A percentile compares a stretch with the other conserved stretches of the same genome.
Evolutionary conservation across 2,329 filamentous ascomycete species (phyloP).

Genomic region (Cladosporium velox): DNA sequence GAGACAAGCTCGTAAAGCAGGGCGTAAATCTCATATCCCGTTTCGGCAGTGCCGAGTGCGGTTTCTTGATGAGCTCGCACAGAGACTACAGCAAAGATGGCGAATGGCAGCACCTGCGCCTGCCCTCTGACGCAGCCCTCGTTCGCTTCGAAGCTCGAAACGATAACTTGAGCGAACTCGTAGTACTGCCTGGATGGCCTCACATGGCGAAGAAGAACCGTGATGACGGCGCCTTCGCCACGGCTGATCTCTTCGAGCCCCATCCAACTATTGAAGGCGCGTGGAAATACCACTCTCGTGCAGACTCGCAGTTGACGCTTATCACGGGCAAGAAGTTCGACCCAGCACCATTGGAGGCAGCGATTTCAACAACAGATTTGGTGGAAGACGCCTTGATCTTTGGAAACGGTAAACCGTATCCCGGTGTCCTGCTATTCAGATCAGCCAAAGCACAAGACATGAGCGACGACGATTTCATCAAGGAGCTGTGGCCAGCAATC

Average conservation of each 20-base stretch:
- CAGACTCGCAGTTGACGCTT: constrained; percentile 63
- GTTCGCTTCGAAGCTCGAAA: constrained; percentile 51
- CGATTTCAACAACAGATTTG: constrained; percentile 47
- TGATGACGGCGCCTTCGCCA: constrained; percentile 62
- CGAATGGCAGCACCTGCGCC: constrained; percentile 64
- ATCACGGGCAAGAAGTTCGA: constrained; percentile 71
- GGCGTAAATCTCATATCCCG: constrained; percentile 61
- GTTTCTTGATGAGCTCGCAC: constrained; percentile 65
- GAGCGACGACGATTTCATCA: constrained; percentile 44
- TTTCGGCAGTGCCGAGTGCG: constrained; percentile 67
- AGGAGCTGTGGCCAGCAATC: constrained; percentile 47
- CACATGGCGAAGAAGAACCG: constrained; percentile 61
- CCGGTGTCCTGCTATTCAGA: constrained; percentile 59
- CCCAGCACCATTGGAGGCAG: constrained; percentile 61
- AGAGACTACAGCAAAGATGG: constrained; percentile 56
- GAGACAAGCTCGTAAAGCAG: constrained; percentile 53
- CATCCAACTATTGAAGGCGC: constrained; percentile 55
- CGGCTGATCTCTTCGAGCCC: constrained; percentile 62
- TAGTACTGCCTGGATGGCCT: constrained; percentile 60
- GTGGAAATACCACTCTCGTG: constrained; percentile 64
- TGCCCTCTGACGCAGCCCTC: constrained; percentile 35
- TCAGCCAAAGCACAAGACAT: constrained; percentile 32
- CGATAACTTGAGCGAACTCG: constrained; percentile 54
- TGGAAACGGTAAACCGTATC: constrained; percentile 58
- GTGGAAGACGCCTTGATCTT: constrained; percentile 62